Evolutionary conservation across 2,329 filamentous ascomycete species (phyloP).

Genomic region (Biscogniauxia mediterranea): DNA sequence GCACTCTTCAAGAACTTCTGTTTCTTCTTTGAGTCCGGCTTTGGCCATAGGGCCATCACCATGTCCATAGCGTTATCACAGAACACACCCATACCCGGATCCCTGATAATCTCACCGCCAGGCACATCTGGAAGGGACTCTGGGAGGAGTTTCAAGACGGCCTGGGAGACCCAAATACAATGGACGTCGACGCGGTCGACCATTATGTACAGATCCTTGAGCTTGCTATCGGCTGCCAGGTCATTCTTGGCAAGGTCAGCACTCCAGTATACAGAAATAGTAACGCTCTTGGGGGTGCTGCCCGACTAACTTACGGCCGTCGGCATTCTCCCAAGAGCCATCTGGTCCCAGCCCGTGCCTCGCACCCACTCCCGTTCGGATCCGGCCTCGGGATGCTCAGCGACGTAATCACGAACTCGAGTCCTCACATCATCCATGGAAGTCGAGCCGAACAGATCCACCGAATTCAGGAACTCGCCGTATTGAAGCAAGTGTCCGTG

Average conservation of each 20-base stretch:
- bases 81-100: slow-evolving; percentile 65
- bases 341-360: slow-evolving; percentile 71
- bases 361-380: slow-evolving; percentile 59
- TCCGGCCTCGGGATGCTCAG: slow-evolving; percentile 49
- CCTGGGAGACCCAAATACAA: slow-evolving; percentile 66
- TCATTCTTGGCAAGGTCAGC: slow-evolving; percentile 43
- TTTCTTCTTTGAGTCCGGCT: slow-evolving; percentile 52
- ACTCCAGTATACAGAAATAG: not conserved
- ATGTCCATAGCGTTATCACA: slow-evolving; percentile 72
- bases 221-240: slow-evolving; percentile 49
- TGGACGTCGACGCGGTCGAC: slow-evolving; percentile 69
- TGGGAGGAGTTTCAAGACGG: slow-evolving; percentile 61
- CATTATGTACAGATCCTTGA: slow-evolving; percentile 63
- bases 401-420: slow-evolving; percentile 52
- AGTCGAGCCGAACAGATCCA: slow-evolving; percentile 59
- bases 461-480: slow-evolving; percentile 65
- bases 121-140: slow-evolving; percentile 51
- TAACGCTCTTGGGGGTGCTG: slow-evolving; percentile 25
- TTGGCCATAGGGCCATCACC: slow-evolving; percentile 55
- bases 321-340: slow-evolving; percentile 62
- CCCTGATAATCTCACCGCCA: slow-evolving; percentile 61
- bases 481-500: slow-evolving; percentile 67
- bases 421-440: slow-evolving; percentile 53
- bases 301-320: slow-evolving; percentile 50
- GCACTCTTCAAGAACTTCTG: slow-evolving; percentile 55